These are phyloP conservation scores for Kazachstania martiniae DNA, from an alignment of 805 yeast species.

Conservation along the genomic window DNA sequence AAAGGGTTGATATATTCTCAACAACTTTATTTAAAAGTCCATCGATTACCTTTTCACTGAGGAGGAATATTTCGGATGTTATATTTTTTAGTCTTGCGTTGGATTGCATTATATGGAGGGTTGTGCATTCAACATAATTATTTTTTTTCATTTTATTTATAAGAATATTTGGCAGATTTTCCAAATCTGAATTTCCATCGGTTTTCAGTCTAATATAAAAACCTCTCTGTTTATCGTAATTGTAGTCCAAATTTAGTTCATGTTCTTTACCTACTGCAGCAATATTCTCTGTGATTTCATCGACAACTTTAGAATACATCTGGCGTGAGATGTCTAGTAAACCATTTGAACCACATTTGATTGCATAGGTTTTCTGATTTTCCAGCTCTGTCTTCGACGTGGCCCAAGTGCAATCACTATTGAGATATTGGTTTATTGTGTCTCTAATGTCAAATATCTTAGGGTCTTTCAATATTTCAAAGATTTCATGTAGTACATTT, in stretches of 20 bases:
- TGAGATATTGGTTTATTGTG: conserved; percentile 27
- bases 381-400: conserved; percentile 30
- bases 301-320: conserved; percentile 29
- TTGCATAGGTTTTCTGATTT: conserved; percentile 36
- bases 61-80: conserved; percentile 30
- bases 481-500: conserved; percentile 22
- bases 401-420: conserved; percentile 37
- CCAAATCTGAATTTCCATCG: conserved; percentile 5
- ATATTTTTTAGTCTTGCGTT: conserved; percentile 33
- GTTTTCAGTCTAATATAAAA: conserved; percentile 29
- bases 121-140: conserved; percentile 30
- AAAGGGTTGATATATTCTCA: conserved; percentile 26
- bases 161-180: conserved; percentile 25
- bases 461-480: conserved; percentile 20
- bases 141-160: conserved; percentile 26
- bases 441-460: conserved; percentile 15
- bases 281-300: conserved; percentile 27
- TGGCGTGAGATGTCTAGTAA: conserved; percentile 35
- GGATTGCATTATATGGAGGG: conserved; percentile 31
- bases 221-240: conserved; percentile 30
- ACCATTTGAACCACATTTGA: conserved; percentile 35
- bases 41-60: conserved; percentile 33
- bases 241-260: conserved; percentile 22
- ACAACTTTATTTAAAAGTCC: conserved; percentile 21
- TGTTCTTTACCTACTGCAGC: conserved; percentile 17